A percentile compares a stretch with the other conserved stretches of the same genome.
phyloP scores from a whole-genome alignment of 2,329 filamentous ascomycete species.

The Zymoseptoria crescenta region DNA sequence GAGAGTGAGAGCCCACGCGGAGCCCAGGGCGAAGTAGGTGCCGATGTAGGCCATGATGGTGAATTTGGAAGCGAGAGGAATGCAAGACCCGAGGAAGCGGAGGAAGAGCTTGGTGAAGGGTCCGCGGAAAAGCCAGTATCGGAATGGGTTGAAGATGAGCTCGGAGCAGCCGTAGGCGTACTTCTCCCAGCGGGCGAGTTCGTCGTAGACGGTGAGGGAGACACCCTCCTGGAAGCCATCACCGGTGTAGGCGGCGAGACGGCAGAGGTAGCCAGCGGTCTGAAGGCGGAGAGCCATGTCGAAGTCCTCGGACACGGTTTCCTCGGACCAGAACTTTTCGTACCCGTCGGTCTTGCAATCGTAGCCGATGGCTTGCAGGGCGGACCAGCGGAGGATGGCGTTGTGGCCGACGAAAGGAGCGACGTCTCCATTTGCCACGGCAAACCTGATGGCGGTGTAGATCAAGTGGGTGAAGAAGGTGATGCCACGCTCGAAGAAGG shows the following conservation, averaged over 20 bases:
- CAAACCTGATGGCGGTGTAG: constrained; percentile 68
- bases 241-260: constrained; percentile 63
- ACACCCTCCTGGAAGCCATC: constrained; percentile 79
- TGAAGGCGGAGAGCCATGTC: constrained; percentile 74
- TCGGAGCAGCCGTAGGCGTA: constrained; percentile 81
- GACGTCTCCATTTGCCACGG: constrained; percentile 69
- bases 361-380: constrained; percentile 66
- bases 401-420: constrained; percentile 78
- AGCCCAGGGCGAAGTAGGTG: constrained; percentile 72
- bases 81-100: constrained; percentile 63
- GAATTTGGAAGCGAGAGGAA: constrained; percentile 67
- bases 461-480: constrained; percentile 53
- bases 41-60: constrained; percentile 71
- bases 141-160: constrained; percentile 69
- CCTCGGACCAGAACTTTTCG: constrained; percentile 76
- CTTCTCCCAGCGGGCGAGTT: constrained; percentile 78
- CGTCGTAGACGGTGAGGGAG: constrained; percentile 76
- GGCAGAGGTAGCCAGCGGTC: constrained; percentile 63
- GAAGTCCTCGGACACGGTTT: constrained; percentile 73
- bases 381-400: constrained; percentile 66
- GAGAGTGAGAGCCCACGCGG: constrained; percentile 65
- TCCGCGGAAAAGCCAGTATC: constrained; percentile 63
- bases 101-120: constrained; percentile 75
- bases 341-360: constrained; percentile 57
- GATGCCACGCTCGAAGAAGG: constrained; percentile 47